Evolutionary conservation across 805 yeast species (phyloP).

Genomic region (Candida methanosorbosa): DNA sequence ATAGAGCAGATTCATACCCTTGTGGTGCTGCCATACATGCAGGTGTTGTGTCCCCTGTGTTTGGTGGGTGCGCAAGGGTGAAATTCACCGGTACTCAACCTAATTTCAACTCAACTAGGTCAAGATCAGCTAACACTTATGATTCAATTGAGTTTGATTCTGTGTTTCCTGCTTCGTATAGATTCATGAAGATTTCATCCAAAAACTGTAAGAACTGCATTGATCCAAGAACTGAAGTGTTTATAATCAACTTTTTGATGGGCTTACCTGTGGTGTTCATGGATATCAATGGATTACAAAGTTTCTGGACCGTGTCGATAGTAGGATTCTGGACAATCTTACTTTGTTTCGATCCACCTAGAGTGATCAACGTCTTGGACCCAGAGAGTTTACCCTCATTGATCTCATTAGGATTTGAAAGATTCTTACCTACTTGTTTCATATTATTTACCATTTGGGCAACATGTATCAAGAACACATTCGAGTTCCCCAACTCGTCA

Average conservation of each 20-base stretch:
- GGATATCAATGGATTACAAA: constrained; percentile 29
- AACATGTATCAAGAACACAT: constrained; percentile 41
- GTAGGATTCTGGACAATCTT: constrained; percentile 82
- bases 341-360: constrained; percentile 74
- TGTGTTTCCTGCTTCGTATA: constrained; percentile 68
- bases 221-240: constrained; percentile 58
- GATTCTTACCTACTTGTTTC: constrained; percentile 69
- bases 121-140: constrained; percentile 39
- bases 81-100: constrained; percentile 46
- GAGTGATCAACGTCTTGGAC: constrained; percentile 42
- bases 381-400: constrained; percentile 49
- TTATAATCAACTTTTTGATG: constrained; percentile 48
- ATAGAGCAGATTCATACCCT: constrained; percentile 81
- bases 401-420: constrained; percentile 60
- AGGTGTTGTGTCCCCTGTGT: constrained; percentile 61
- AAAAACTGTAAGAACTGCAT: constrained; percentile 51
- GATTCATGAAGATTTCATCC: constrained; percentile 36
- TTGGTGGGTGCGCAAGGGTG: constrained; percentile 73
- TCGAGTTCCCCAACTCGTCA: constrained; percentile 28
- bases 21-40: constrained; percentile 90
- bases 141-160: constrained; percentile 53
- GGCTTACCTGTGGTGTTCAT: constrained; percentile 57
- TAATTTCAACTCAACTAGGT: constrained; percentile 37
- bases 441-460: constrained; percentile 66
- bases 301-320: constrained; percentile 52